Evolutionary conservation across 441 rosid species (phyloP).

Genomic region (Isatis lusitanica): DNA sequence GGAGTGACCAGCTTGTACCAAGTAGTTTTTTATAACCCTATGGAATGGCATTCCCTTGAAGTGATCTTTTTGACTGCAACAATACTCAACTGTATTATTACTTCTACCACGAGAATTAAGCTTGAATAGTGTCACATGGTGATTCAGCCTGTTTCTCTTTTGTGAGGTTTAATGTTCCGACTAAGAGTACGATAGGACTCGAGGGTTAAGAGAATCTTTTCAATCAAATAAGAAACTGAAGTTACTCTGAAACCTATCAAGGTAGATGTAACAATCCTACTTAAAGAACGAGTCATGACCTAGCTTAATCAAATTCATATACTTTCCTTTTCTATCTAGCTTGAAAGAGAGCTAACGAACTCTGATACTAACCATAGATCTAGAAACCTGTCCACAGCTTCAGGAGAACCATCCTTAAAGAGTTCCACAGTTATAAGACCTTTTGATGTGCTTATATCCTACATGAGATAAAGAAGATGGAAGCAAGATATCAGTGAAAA

Average conservation of each 20-base stretch:
- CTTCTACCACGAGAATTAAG: neutral
- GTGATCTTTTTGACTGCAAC: conserved; percentile 75
- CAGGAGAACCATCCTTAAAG: conserved; percentile 68
- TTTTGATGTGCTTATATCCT: conserved; percentile 76
- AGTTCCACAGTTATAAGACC: conserved; percentile 69
- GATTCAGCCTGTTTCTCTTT: neutral
- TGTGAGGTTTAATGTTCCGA: neutral
- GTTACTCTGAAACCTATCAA: neutral
- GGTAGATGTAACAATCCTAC: neutral
- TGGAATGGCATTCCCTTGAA: conserved; percentile 82
- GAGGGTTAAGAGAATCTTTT: neutral
- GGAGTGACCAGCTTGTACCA: conserved; percentile 79
- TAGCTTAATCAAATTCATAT: conserved; percentile 1
- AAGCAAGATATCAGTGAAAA: conserved; percentile 5
- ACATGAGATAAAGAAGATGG: conserved; percentile 21
- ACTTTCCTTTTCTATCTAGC: neutral
- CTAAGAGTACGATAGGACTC: neutral
- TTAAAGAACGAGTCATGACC: neutral
- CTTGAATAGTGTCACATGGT: neutral
- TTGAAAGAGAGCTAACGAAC: neutral
- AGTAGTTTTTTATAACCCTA: conserved; percentile 75
- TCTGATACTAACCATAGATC: conserved; percentile 57
- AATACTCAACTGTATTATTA: conserved; percentile 1
- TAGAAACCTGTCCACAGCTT: conserved; percentile 74
- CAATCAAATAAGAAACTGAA: neutral